These are phyloP conservation scores for Euphorbia tirucalli DNA, from an alignment of 345 rosid species.

Conservation along the genomic window DNA sequence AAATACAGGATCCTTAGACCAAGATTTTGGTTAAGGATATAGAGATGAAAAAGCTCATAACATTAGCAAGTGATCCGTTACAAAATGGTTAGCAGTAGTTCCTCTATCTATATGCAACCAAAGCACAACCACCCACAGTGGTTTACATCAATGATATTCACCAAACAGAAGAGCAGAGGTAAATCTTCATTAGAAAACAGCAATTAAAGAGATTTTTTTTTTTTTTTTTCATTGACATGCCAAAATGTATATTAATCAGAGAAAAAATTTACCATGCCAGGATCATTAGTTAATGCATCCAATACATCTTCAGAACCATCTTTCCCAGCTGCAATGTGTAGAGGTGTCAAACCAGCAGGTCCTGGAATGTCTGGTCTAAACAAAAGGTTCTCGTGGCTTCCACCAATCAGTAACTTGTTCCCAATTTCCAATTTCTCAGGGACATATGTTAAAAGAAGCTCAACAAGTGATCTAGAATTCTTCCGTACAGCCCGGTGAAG, in stretches of 20 bases:
- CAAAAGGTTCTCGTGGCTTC: conserved; percentile 34
- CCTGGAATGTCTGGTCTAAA: conserved; percentile 88
- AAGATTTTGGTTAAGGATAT: too few relatives aligned
- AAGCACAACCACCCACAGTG: neutral
- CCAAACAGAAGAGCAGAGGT: neutral
- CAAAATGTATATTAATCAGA: conserved; percentile 3
- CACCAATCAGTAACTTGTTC: conserved; percentile 20
- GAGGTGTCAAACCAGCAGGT: conserved; percentile 96
- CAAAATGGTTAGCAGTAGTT: too few relatives aligned
- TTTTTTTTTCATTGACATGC: neutral
- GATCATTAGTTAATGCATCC: conserved; percentile 83
- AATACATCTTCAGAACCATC: conserved; percentile 90
- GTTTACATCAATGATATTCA: neutral
- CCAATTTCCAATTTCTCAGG: conserved; percentile 44
- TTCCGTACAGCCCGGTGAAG: conserved; percentile 95
- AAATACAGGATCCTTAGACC: too few relatives aligned
- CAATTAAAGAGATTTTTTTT: neutral
- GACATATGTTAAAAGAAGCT: conserved; percentile 67
- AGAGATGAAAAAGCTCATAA: neutral
- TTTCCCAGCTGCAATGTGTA: conserved; percentile 98
- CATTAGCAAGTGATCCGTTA: too few relatives aligned
- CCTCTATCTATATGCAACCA: neutral
- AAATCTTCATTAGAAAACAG: conserved; percentile 8
- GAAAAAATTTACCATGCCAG: conserved; percentile 64
- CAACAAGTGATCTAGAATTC: conserved; percentile 73